These are phyloP conservation scores for Hygrocybe punicea DNA, from an alignment of 768 basidiomycete genomes.

Conservation along the genomic window DNA sequence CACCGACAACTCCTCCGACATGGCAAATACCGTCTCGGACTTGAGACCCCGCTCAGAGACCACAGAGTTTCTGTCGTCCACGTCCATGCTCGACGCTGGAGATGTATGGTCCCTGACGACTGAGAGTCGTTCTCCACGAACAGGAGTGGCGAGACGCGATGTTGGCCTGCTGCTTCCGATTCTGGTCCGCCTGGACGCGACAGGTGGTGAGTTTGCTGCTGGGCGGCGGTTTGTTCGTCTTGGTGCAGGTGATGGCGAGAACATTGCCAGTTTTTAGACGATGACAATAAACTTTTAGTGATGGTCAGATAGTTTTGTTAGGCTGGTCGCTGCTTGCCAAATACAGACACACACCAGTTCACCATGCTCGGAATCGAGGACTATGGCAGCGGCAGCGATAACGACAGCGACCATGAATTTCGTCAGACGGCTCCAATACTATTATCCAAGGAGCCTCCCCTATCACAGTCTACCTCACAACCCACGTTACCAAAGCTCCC, in stretches of 20 bases:
- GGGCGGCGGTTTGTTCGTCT: slow-evolving; percentile 47
- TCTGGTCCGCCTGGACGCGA: slow-evolving; percentile 31
- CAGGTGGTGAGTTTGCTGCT: slow-evolving; percentile 28
- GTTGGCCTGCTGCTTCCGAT: slow-evolving; percentile 26
- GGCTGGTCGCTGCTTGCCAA: too few species aligned
- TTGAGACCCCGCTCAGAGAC: slow-evolving; percentile 36
- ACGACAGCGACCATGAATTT: slow-evolving; percentile 42
- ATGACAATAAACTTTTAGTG: neutral
- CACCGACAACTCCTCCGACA: slow-evolving; percentile 66
- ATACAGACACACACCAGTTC: neutral
- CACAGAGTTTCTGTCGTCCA: slow-evolving; percentile 51
- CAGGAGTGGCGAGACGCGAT: slow-evolving; percentile 47
- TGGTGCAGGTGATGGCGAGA: slow-evolving; percentile 57
- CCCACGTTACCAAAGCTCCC: slow-evolving; percentile 12
- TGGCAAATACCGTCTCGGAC: slow-evolving; percentile 57
- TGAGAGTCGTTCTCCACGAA: slow-evolving; percentile 17
- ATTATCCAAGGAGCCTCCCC: slow-evolving; percentile 17
- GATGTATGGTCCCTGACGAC: slow-evolving; percentile 40
- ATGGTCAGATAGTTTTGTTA: too few species aligned
- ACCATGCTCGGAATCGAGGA: slow-evolving; percentile 71
- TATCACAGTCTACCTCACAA: slow-evolving; percentile 12
- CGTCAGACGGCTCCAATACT: neutral
- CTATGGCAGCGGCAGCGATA: slow-evolving; percentile 72
- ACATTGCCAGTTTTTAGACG: slow-evolving; percentile 53
- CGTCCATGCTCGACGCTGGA: slow-evolving; percentile 58